Evolutionary conservation across 2,329 filamentous ascomycete species (phyloP).

Genomic region (Xylaria sp.): DNA sequence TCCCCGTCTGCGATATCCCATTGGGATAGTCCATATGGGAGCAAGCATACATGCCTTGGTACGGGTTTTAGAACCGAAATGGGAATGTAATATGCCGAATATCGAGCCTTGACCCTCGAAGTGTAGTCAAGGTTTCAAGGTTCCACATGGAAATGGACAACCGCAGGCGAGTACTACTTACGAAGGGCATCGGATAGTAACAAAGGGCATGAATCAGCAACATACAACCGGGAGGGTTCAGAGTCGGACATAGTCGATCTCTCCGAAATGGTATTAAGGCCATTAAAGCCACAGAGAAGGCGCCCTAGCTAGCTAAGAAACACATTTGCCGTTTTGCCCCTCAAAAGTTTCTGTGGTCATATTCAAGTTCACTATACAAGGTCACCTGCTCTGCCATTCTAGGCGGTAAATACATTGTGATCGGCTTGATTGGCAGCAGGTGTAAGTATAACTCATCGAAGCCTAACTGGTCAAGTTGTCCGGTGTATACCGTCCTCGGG

Average conservation of each 20-base stretch:
- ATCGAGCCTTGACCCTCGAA: neutral
- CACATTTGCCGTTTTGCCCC: neutral
- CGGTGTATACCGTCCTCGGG: neutral
- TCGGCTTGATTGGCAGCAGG: neutral
- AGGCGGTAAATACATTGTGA: constrained; percentile 1
- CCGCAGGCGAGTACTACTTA: too few species aligned
- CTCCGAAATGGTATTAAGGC: too few species aligned
- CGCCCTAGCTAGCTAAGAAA: neutral
- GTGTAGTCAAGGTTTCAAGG: neutral
- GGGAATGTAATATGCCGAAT: neutral
- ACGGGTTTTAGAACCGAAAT: neutral
- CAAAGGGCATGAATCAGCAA: too few species aligned
- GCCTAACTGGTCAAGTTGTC: neutral
- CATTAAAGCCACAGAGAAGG: too few species aligned
- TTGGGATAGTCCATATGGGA: too few species aligned
- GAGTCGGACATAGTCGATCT: too few species aligned
- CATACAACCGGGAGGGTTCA: too few species aligned
- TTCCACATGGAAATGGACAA: too few species aligned
- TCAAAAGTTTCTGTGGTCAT: neutral
- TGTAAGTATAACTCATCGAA: neutral
- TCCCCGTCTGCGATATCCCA: too few species aligned
- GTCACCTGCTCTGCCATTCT: neutral
- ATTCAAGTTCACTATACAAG: neutral
- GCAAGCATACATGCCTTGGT: neutral
- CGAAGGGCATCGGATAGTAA: too few species aligned